A percentile compares a stretch with the other conserved stretches of the same genome.
Evolutionary conservation across 2,329 filamentous ascomycete species (phyloP).

Genomic region (Elsinoe necatrix): DNA sequence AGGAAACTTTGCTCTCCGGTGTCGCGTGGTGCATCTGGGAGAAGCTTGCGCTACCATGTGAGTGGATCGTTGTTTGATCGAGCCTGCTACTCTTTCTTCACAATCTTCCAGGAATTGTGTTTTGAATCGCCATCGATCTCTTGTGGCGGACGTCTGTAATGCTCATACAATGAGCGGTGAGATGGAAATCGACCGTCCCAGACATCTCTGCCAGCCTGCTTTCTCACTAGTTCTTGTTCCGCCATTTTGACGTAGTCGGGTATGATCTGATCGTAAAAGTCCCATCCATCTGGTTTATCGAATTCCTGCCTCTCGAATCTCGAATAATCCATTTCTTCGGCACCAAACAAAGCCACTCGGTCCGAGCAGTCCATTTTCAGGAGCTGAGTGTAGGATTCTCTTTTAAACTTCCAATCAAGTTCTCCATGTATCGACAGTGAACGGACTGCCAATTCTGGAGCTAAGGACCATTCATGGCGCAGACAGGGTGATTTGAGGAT

Average conservation of each 20-base stretch:
- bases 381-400: background rate
- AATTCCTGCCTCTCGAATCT: background rate
- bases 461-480: background rate
- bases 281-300: background rate
- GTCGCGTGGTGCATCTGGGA: background rate
- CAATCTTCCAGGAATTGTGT: no score
- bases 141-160: no score
- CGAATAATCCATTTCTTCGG: background rate
- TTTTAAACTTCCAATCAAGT: background rate
- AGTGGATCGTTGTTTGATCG: no score
- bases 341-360: background rate
- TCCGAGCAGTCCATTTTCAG: background rate
- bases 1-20: background rate
- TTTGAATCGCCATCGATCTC: no score
- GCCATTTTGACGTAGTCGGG: background rate
- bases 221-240: background rate
- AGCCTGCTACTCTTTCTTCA: no score
- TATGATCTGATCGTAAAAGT: background rate
- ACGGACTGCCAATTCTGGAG: background rate
- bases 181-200: background rate
- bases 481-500: background rate
- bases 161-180: background rate
- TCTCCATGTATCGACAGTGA: background rate
- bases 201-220: background rate
- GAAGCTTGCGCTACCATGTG: background rate